Conservation (phyloP, 2,329 filamentous ascomycete genomes). For the Fusarium torulosum region DNA sequence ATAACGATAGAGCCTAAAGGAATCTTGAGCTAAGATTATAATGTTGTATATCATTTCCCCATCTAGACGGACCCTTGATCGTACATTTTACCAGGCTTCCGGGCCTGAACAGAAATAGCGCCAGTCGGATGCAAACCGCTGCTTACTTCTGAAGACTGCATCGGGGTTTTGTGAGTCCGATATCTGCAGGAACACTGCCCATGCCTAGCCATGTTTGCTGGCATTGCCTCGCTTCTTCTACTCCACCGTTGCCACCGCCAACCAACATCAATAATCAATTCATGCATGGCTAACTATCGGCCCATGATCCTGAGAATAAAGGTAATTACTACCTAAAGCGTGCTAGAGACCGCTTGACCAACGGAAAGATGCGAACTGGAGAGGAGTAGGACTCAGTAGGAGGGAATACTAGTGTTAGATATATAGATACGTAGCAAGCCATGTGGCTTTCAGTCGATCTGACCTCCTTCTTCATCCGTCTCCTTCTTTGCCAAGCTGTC, state of each 20-base stretch:
- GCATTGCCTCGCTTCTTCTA: not conserved
- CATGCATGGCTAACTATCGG: constrained; percentile 24
- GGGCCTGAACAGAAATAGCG: constrained; percentile 2
- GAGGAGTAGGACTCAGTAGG: not conserved
- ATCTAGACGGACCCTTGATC: constrained; percentile 6
- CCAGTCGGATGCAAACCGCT: constrained; percentile 11
- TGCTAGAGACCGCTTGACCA: constrained; percentile 11
- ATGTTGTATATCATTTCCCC: constrained; percentile 13
- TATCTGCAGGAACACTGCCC: not conserved
- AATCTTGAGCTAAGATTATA: too few relatives aligned
- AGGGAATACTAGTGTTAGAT: constrained; percentile 13
- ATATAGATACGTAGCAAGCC: constrained; percentile 31
- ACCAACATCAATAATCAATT: constrained; percentile 4
- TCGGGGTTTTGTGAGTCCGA: not conserved
- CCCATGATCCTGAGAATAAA: constrained; percentile 10
- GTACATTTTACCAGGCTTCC: not conserved
- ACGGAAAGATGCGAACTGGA: constrained; percentile 1
- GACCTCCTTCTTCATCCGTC: constrained; percentile 5
- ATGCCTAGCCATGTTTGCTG: not conserved
- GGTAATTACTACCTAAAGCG: constrained; percentile 36
- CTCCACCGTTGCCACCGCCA: constrained; percentile 18
- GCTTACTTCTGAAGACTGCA: not conserved
- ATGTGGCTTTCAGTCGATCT: constrained; percentile 32
- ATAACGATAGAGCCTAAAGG: too few relatives aligned
- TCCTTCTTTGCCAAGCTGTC: constrained; percentile 20